A percentile compares a stretch with the other conserved stretches of the same genome.
Conservation (phyloP, 2,329 filamentous ascomycete genomes). For the Sporothrix luriei region DNA sequence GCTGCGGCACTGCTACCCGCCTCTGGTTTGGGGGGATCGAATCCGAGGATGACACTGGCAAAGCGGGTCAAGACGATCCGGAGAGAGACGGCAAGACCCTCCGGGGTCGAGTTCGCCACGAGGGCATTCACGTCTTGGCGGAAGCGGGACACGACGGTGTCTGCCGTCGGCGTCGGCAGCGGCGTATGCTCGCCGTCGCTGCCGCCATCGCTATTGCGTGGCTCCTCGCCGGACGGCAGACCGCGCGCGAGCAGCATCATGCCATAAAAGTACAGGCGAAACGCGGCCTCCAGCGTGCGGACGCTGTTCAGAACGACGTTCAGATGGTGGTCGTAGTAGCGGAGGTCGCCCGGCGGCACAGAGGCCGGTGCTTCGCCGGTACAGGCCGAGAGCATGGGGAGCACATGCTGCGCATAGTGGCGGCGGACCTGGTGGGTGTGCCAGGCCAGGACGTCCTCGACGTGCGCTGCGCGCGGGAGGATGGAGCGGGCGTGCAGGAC, state of each 20-base stretch:
- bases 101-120: conserved; percentile 64
- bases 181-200: neutral
- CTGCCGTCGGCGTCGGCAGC: neutral
- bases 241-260: conserved; percentile 55
- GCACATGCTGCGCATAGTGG: conserved; percentile 63
- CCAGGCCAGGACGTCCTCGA: conserved; percentile 62
- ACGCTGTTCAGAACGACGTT: conserved; percentile 54
- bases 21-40: conserved; percentile 35
- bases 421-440: conserved; percentile 62
- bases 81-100: conserved; percentile 57
- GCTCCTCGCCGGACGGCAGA: conserved; percentile 44
- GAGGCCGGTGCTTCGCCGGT: conserved; percentile 31
- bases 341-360: conserved; percentile 20
- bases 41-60: conserved; percentile 54
- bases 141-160: conserved; percentile 52
- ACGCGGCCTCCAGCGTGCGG: conserved; percentile 61
- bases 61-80: conserved; percentile 57
- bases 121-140: conserved; percentile 64
- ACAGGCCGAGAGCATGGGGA: conserved; percentile 58
- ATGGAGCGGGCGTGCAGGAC: conserved; percentile 53
- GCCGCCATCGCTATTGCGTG: neutral
- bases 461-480: conserved; percentile 55
- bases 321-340: conserved; percentile 49
- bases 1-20: neutral
- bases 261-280: conserved; percentile 60